Evolutionary conservation across 768 basidiomycete species (phyloP).

Genomic region (Polyporus arcularius): DNA sequence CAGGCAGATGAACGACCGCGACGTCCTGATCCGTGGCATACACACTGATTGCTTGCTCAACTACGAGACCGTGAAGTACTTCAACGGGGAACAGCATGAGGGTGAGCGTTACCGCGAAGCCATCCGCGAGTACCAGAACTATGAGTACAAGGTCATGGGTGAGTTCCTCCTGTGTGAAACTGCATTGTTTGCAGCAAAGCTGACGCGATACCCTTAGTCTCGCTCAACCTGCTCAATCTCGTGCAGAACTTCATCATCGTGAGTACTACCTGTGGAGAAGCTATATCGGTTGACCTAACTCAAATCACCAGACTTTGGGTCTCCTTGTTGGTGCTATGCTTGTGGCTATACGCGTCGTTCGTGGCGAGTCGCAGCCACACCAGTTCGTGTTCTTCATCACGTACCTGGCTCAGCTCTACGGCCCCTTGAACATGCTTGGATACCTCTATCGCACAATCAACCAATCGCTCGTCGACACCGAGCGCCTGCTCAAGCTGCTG

Average conservation of each 20-base stretch:
- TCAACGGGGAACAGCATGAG: conserved; percentile 84
- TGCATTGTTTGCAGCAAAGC: background rate
- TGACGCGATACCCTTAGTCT: conserved; percentile 40
- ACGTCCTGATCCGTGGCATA: conserved; percentile 79
- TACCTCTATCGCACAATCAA: conserved; percentile 78
- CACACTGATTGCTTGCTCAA: conserved; percentile 81
- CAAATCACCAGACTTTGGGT: conserved; percentile 58
- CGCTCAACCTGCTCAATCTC: conserved; percentile 74
- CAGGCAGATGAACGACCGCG: conserved; percentile 79
- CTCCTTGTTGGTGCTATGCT: conserved; percentile 82
- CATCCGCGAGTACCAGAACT: conserved; percentile 68
- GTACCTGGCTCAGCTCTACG: conserved; percentile 78
- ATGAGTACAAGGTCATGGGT: conserved; percentile 78
- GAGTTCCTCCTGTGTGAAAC: conserved; percentile 27
- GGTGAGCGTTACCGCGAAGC: conserved; percentile 69
- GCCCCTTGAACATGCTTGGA: conserved; percentile 75
- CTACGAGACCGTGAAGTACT: conserved; percentile 88
- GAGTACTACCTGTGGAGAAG: conserved; percentile 25
- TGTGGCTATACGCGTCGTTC: conserved; percentile 68
- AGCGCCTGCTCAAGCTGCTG: conserved; percentile 79
- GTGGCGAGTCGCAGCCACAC: conserved; percentile 50
- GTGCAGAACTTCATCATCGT: conserved; percentile 83
- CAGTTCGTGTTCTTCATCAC: conserved; percentile 81
- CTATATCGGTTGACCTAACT: background rate
- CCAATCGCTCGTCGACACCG: conserved; percentile 78